A percentile compares a stretch with the other conserved stretches of the same genome.
phyloP scores from a whole-genome alignment of 257 asterid species.

The Solanum tarapatanum region DNA sequence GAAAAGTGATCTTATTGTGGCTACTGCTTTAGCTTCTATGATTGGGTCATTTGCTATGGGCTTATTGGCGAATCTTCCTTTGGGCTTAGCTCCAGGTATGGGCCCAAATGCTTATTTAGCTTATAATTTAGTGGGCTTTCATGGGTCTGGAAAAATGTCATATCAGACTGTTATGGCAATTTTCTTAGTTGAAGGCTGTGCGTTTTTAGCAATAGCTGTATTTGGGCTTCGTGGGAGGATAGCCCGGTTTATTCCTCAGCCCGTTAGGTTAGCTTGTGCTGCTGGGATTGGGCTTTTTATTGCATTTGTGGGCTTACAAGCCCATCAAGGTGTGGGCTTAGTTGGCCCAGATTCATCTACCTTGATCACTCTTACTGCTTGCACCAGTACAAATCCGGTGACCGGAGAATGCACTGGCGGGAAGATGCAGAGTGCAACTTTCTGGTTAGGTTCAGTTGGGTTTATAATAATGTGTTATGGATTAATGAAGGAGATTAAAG shows the following conservation, averaged over 20 bases:
- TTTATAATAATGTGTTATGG: slow-evolving; percentile 50
- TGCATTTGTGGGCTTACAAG: slow-evolving; percentile 63
- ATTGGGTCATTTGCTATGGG: slow-evolving; percentile 70
- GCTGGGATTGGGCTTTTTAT: slow-evolving; percentile 72
- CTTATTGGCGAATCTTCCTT: slow-evolving; percentile 54
- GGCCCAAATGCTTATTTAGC: slow-evolving; percentile 67
- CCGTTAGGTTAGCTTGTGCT: slow-evolving; percentile 45
- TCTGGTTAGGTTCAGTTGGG: slow-evolving; percentile 58
- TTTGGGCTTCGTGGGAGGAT: slow-evolving; percentile 64
- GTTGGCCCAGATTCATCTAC: slow-evolving; percentile 56
- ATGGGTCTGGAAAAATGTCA: slow-evolving; percentile 48
- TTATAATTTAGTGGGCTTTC: slow-evolving; percentile 67
- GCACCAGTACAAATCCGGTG: slow-evolving; percentile 17
- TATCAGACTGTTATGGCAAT: slow-evolving; percentile 62
- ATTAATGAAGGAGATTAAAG: slow-evolving; percentile 51
- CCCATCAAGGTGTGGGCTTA: slow-evolving; percentile 57
- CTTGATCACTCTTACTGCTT: slow-evolving; percentile 38
- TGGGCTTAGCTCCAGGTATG: slow-evolving; percentile 79
- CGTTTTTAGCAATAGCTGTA: slow-evolving; percentile 45
- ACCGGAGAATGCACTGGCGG: slow-evolving; percentile 56
- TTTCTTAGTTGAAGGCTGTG: slow-evolving; percentile 50
- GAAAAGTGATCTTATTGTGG: slow-evolving; percentile 53
- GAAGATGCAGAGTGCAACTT: slow-evolving; percentile 61
- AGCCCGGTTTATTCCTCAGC: slow-evolving; percentile 48
- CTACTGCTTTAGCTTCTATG: slow-evolving; percentile 59